Evolutionary conservation across 2,329 filamentous ascomycete species (phyloP).

Genomic region (Epichloe aotearoae): DNA sequence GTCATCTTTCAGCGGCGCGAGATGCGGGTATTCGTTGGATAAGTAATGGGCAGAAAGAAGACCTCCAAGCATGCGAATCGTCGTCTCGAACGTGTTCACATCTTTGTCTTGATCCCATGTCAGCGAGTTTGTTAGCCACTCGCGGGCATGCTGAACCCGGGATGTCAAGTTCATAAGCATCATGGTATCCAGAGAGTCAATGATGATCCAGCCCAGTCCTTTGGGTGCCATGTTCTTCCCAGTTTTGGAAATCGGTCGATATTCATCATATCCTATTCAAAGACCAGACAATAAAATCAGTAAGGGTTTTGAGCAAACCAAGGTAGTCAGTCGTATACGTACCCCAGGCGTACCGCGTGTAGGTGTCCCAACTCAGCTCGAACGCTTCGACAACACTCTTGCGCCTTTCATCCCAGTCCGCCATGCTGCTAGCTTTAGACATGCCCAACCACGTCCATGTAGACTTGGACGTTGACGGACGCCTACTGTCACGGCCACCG

Average conservation of each 20-base stretch:
- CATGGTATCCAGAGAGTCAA: conserved; percentile 89
- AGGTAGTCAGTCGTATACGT: conserved; percentile 20
- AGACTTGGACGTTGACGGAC: conserved; percentile 20
- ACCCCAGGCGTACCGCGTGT: conserved; percentile 92
- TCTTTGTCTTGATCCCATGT: conserved; percentile 88
- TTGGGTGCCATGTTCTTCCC: conserved; percentile 75
- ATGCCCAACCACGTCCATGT: conserved; percentile 45
- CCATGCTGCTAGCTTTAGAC: conserved; percentile 30
- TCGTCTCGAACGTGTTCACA: conserved; percentile 96
- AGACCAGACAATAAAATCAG: conserved; percentile 7
- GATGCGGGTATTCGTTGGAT: conserved; percentile 67
- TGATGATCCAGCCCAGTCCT: conserved; percentile 95
- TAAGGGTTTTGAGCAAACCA: conserved; percentile 12
- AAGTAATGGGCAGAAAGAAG: conserved; percentile 89
- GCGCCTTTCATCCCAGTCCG: conserved; percentile 66
- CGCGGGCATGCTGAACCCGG: conserved; percentile 67
- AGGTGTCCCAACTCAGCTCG: conserved; percentile 81
- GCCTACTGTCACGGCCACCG: conserved; percentile 17
- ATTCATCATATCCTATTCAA: conserved; percentile 65
- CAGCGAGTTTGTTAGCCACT: conserved; percentile 74
- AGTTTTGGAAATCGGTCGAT: conserved; percentile 66
- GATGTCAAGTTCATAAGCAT: conserved; percentile 97
- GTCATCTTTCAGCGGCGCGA: conserved; percentile 61
- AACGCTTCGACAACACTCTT: conserved; percentile 83
- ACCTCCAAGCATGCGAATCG: conserved; percentile 92